These are phyloP conservation scores for Coniosporium apollinis DNA, from an alignment of 495 filamentous ascomycete genomes.

Conservation along the genomic window DNA sequence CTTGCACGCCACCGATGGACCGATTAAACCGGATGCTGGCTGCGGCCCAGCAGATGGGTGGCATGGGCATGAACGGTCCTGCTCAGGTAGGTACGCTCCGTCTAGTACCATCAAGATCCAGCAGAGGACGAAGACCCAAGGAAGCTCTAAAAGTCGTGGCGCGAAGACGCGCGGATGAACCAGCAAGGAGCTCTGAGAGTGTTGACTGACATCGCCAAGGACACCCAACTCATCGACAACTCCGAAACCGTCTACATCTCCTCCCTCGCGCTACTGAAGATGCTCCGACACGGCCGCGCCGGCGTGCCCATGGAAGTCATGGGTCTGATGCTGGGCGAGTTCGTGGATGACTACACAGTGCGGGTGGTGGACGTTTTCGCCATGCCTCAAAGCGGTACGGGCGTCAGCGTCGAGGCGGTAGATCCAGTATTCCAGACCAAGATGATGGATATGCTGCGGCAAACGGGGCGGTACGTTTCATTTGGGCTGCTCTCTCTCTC, in stretches of 20 bases:
- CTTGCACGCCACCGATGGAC: conserved; percentile 54
- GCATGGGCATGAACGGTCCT: conserved; percentile 47
- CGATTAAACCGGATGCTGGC: conserved; percentile 71
- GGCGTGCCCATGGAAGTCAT: conserved; percentile 99
- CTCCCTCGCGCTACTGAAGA: conserved; percentile 91
- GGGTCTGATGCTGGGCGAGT: conserved; percentile 97
- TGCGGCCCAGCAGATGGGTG: conserved; percentile 60
- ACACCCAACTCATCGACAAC: conserved; percentile 89
- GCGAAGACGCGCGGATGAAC: too few relatives aligned
- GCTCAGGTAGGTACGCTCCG: conserved; percentile 49
- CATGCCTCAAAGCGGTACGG: conserved; percentile 98
- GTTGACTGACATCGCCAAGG: too few relatives aligned
- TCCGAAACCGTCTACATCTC: conserved; percentile 99
- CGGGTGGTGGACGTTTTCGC: conserved; percentile 96
- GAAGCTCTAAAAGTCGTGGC: too few relatives aligned
- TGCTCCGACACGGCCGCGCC: conserved; percentile 91
- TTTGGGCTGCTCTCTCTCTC: not conserved
- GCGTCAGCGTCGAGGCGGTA: conserved; percentile 95
- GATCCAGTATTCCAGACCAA: conserved; percentile 97
- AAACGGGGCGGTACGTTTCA: conserved; percentile 70
- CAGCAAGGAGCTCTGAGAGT: too few relatives aligned
- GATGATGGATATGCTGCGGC: conserved; percentile 99
- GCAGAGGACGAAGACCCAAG: too few relatives aligned
- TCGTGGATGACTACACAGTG: conserved; percentile 97
- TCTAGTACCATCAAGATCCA: conserved; percentile 4